Evolutionary conservation across 768 basidiomycete genomes (phyloP), one percentile per base, ranked within the genome.

Genomic region (Amanita rimosa): DNA sequence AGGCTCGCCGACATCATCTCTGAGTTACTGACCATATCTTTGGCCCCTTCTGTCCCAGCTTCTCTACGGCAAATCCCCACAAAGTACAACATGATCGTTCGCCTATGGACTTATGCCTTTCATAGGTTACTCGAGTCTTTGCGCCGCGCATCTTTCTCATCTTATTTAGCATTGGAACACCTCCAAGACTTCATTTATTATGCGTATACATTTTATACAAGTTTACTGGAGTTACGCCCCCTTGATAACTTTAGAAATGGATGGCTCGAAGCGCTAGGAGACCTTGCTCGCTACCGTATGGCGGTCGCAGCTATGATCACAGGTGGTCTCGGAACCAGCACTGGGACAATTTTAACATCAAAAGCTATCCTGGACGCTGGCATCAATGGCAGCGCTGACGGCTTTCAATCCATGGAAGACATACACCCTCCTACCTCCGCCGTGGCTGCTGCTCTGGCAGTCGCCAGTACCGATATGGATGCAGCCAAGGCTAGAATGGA

Each of bases 221-320:
- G 83, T 34, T 75, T 98, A 2, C 70, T 92, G 44, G 95, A 97
- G 58, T 86, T 96, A 60, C 79, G 75, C 7, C 73, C 70, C 1
- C 74, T 98, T 39, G 65, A 62, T 1, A 62, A 67, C 6, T 96
- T 91, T 70, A 80, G 83, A 51, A 69, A 77, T 2, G 82, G 83
- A 14, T 99, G 96, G 96, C 78, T 98, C 45, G 96, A 99, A 62
- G 91, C 94, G 3, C 80, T 99, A 13, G 96, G 96, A 19, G 96
- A 99, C 64, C 75, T 99, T 26, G 92, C 96, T 0, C 75, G 94
- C 31, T 98, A 97, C 63, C 78, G 87, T 44, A 95, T 96, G 88
- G 84, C 85, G 1, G 88, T 97, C n/a, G 87, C 90, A n/a, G 83
- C 81, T 27, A 81, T 92, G 74, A 73, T 87, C 24, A 73, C 76